Evolutionary conservation across 2,329 filamentous ascomycete species (phyloP), one percentile per base, ranked within the genome.

Genomic region (Diaporthe sp.): DNA sequence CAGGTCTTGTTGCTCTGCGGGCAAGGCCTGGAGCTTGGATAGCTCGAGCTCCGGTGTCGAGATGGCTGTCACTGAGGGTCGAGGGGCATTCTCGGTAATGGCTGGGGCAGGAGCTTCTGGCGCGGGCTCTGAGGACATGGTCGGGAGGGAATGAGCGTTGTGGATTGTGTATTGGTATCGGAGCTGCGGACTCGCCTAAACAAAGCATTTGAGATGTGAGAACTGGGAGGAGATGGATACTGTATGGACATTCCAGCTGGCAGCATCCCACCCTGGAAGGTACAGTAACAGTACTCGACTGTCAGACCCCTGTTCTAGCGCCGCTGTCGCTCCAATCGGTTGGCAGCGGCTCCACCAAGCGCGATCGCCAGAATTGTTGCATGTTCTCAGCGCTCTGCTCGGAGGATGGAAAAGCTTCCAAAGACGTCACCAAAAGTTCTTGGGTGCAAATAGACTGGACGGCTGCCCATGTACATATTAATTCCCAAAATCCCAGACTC

Each of bases 1-100:
- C 17, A 99, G 91, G 80, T 98, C 96, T 84, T 99, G 97, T 83
- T 99, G 97, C 85, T 99, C 97, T 71, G 94, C 92, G 56, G 96
- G 94, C 61, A 98, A 91, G 70, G 94, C 90, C 84, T 98, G 93
- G 63, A 99, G 92, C 88, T 98, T 98, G 80, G 92, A 86, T 78
- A 98, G 86, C 82, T 99, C 96, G 82, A 99, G 94, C 87, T 98
- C 94, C 68, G 92, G 93, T 80, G 85, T 84, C 75, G 87, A 84
- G 77, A 83, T 86, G 76, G 84, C 75, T 19, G 78, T 76, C 15
- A 76, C 76, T 58, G 77, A 77, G 37, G 79, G 75, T 71, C 78
- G 79, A 75, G 78, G 74, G 71, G 79, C 79, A 63, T 80, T 77
- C 77, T 82, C 78, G 77, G 81, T 81, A 77, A 84, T 73, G 68